Conservation (phyloP, 371 early-diverging fungal genomes). For the Dinochytrium kinnereticum region DNA sequence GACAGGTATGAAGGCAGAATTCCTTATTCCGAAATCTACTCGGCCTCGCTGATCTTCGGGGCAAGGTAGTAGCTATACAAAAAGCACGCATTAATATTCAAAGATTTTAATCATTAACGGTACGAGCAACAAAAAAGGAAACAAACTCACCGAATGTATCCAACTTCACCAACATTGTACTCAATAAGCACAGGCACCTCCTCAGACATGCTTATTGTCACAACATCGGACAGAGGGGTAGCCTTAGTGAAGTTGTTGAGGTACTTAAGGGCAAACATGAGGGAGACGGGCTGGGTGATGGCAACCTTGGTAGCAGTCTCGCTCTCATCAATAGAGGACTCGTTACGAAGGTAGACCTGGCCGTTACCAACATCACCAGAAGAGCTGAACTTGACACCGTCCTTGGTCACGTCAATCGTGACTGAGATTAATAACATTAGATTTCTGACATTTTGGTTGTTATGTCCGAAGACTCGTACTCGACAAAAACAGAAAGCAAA, state of each 20-base stretch:
- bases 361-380: constrained; percentile 92
- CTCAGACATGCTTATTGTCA: constrained; percentile 80
- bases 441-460: not conserved
- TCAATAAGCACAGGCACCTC: constrained; percentile 94
- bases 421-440: constrained; percentile 54
- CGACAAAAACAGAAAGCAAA: not conserved
- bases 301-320: constrained; percentile 72
- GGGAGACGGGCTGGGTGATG: constrained; percentile 75
- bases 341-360: constrained; percentile 80
- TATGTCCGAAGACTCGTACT: not conserved
- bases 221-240: constrained; percentile 78
- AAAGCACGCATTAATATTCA: not conserved
- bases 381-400: constrained; percentile 88
- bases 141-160: constrained; percentile 82
- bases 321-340: constrained; percentile 72
- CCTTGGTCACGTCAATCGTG: constrained; percentile 88
- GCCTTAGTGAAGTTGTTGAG: constrained; percentile 95
- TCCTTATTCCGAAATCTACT: too few species aligned
- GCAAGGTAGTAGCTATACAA: constrained; percentile 72
- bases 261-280: constrained; percentile 94
- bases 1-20: too few species aligned
- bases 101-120: not conserved
- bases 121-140: not conserved
- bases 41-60: constrained; percentile 64
- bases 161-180: constrained; percentile 88